Percentiles rank a stretch among this genome's conserved stretches.
Conservation (phyloP, 2,329 filamentous ascomycete species). For the Ophiocordyceps camponoti-saundersi region DNA sequence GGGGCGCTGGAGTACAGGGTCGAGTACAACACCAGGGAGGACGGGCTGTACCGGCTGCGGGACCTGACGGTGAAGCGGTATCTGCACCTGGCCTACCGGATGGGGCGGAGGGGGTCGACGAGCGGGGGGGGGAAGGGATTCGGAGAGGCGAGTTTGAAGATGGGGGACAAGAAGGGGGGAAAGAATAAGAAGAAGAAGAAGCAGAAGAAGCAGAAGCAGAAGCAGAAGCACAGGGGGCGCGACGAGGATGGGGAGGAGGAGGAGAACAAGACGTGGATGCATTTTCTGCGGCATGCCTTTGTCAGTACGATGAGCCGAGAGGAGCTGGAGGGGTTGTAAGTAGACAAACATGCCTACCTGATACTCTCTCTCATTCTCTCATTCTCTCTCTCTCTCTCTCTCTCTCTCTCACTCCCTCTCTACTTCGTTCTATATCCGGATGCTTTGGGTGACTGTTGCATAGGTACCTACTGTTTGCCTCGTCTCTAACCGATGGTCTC, state of each 20-base stretch:
- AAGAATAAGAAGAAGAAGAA: slow-evolving; percentile 28
- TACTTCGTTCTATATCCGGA: too few species aligned
- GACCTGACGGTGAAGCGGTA: slow-evolving; percentile 77
- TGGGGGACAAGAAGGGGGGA: slow-evolving; percentile 20
- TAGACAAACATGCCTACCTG: too few species aligned
- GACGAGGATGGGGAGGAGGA: slow-evolving; percentile 31
- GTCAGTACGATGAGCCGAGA: slow-evolving; percentile 53
- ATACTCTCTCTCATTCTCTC: too few species aligned
- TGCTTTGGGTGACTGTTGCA: too few species aligned
- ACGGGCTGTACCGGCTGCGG: slow-evolving; percentile 55
- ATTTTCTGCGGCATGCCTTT: slow-evolving; percentile 65
- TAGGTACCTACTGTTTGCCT: too few species aligned
- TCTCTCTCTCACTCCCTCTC: too few species aligned
- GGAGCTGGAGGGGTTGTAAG: slow-evolving; percentile 37
- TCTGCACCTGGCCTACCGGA: slow-evolving; percentile 62
- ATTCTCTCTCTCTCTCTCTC: too few species aligned
- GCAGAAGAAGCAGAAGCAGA: slow-evolving; percentile 24
- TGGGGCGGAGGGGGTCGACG: slow-evolving; percentile 38
- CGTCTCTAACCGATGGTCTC: too few species aligned
- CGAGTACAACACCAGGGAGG: slow-evolving; percentile 72
- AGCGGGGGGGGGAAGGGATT: slow-evolving; percentile 2
- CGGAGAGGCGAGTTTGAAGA: slow-evolving; percentile 15
- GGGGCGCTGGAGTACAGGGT: slow-evolving; percentile 57
- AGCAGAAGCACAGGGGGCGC: slow-evolving; percentile 17
- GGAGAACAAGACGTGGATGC: slow-evolving; percentile 56